A percentile compares a stretch with the other conserved stretches of the same genome.
Conservation (phyloP, 352 stramenopile genomes). For the Phytopythium montanum region DNA sequence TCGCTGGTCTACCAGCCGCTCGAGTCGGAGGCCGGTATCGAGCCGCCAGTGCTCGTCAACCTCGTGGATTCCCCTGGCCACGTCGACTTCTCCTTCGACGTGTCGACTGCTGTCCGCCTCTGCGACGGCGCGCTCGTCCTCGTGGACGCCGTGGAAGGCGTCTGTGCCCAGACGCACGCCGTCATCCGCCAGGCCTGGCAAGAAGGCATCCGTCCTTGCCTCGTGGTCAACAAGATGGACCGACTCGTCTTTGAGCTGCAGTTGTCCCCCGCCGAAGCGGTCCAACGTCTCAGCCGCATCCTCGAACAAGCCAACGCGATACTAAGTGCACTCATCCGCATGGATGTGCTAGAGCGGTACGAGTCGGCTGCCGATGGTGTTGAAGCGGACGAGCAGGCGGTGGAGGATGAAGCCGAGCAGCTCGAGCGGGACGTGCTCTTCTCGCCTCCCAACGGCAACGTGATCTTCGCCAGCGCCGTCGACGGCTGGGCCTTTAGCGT, state of each 20-base stretch:
- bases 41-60: constrained; percentile 90
- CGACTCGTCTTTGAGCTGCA: constrained; percentile 93
- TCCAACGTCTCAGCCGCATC: constrained; percentile 91
- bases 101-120: constrained; percentile 94
- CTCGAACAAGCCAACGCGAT: constrained; percentile 89
- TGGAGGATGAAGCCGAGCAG: constrained; percentile 61
- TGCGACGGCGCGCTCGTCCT: constrained; percentile 94
- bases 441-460: constrained; percentile 85
- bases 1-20: constrained; percentile 87
- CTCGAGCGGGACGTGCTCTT: constrained; percentile 82
- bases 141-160: constrained; percentile 95
- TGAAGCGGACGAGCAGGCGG: constrained; percentile 41
- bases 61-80: constrained; percentile 95
- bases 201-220: constrained; percentile 91
- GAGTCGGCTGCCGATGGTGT: constrained; percentile 12
- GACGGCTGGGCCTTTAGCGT: constrained; percentile 94
- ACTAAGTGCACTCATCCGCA: constrained; percentile 78
- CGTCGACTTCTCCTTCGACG: constrained; percentile 95
- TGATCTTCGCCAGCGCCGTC: constrained; percentile 91
- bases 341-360: constrained; percentile 72
- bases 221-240: constrained; percentile 98
- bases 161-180: constrained; percentile 90
- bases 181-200: constrained; percentile 93
- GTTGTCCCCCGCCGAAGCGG: constrained; percentile 89
- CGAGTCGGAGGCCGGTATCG: constrained; percentile 1